Conservation (phyloP, 257 asterid species). For the Solanum ahanhuiri region DNA sequence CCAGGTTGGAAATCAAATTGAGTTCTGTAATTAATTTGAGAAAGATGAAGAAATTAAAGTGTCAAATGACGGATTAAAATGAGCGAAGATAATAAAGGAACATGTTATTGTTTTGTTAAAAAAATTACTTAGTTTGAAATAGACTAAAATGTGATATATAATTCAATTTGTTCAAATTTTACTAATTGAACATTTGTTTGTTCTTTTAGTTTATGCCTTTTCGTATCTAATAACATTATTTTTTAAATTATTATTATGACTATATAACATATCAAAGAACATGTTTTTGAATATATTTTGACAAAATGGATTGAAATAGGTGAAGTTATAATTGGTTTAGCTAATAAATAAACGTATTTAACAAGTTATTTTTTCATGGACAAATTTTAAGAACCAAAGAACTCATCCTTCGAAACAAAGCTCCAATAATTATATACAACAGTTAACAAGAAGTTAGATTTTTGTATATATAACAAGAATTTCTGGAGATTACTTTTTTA, state of each 20-base stretch:
- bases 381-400: too few relatives aligned
- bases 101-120: accelerated
- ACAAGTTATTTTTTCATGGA: too few relatives aligned
- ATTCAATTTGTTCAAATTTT: too few relatives aligned
- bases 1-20: neutral
- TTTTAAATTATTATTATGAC: too few relatives aligned
- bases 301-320: neutral
- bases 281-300: too few relatives aligned
- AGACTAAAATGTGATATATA: neutral
- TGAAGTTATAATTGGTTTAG: neutral
- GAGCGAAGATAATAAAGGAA: too few relatives aligned
- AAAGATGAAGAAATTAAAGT: neutral
- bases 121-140: neutral
- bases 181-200: neutral
- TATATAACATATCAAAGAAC: neutral
- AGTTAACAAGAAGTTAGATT: too few relatives aligned
- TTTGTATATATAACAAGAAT: too few relatives aligned
- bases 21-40: neutral
- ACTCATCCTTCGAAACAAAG: neutral
- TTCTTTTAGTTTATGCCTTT: too few relatives aligned
- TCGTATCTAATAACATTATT: neutral
- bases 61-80: neutral
- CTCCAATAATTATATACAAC: neutral
- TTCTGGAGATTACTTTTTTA: neutral
- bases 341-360: neutral